Base-by-base conservation (phyloP, 345 rosid genomes). In the Aurinia saxatilis region DNA sequence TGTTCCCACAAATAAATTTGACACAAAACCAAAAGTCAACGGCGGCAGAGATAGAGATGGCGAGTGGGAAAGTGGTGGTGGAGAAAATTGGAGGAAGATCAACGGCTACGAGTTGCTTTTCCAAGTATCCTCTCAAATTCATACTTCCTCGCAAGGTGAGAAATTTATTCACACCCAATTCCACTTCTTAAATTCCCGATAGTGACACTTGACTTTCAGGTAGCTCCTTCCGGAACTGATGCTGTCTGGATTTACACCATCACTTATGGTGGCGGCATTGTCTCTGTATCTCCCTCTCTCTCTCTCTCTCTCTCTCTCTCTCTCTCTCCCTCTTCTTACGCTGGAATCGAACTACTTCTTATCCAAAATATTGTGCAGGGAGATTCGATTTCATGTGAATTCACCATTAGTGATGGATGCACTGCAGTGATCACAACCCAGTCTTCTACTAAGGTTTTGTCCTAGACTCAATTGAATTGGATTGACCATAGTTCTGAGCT, bases 241-340 rank as follows among this genome's bases (percentile, higher is more conserved):
- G 87, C 85, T 60, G 88, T 79, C 57, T 93, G 97, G 97, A 76
- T 90, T 75, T 93, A 93, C 72, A 73, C 78, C 60, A 81, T 93
- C 75, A 82, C 90, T 49, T 93, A 85, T 67, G 99, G 99, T 12
- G 99, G 96, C 55, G 97, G 99, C 60, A 79, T 90, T 67, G 97
- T 93, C 65, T 90, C 95, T 67, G 99, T 93, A 80, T 19, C 57
- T 35, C 70, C 14, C 44, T 35, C 45, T 39, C 25, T 21, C 36
- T 39, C 17, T 50, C 1, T 23, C 4, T 59, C 9, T 46, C 1
- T 45, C 17, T 39, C 3, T 17, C 2, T 59, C 17, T 50, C 1
- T 23, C 4, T 59, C 9, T 46, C 1, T 45, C 17, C 35, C 3
- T 17, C 2, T 59, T n/a, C n/a, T n/a, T n/a, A n/a, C n/a, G n/a